Evolutionary conservation across 495 filamentous ascomycete genomes (phyloP).

Genomic region (Aspergillus hancockii): DNA sequence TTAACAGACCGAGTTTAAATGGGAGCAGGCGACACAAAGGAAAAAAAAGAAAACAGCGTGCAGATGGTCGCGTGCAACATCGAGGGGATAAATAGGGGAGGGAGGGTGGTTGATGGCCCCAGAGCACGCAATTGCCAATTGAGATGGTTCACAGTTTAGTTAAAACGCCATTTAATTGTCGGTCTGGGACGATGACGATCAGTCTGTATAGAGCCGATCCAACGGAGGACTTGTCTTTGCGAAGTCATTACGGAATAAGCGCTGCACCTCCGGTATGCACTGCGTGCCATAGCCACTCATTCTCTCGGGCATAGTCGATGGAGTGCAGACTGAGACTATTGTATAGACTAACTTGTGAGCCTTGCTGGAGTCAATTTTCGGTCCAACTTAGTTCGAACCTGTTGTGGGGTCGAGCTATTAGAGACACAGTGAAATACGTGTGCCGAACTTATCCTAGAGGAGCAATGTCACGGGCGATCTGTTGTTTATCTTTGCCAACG

Average conservation of each 20-base stretch:
- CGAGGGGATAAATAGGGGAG: slow-evolving; percentile 7
- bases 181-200: neutral
- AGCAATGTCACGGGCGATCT: neutral
- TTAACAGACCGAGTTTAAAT: neutral
- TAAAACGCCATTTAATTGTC: slow-evolving; percentile 1
- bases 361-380: neutral
- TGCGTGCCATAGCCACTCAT: too few relatives aligned
- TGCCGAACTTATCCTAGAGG: neutral
- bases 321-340: too few relatives aligned
- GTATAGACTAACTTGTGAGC: too few relatives aligned
- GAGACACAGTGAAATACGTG: too few relatives aligned
- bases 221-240: neutral
- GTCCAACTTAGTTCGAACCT: neutral
- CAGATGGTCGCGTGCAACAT: neutral
- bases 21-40: neutral
- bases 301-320: too few relatives aligned
- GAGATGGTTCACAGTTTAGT: slow-evolving; percentile 18
- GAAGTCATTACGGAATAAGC: neutral
- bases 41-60: neutral
- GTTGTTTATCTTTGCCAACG: neutral
- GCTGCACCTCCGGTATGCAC: neutral
- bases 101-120: slow-evolving; percentile 13
- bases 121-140: slow-evolving; percentile 25
- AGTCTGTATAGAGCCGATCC: neutral
- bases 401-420: neutral